Conservation (phyloP, 768 basidiomycete genomes). For the Amanita rimosa region DNA sequence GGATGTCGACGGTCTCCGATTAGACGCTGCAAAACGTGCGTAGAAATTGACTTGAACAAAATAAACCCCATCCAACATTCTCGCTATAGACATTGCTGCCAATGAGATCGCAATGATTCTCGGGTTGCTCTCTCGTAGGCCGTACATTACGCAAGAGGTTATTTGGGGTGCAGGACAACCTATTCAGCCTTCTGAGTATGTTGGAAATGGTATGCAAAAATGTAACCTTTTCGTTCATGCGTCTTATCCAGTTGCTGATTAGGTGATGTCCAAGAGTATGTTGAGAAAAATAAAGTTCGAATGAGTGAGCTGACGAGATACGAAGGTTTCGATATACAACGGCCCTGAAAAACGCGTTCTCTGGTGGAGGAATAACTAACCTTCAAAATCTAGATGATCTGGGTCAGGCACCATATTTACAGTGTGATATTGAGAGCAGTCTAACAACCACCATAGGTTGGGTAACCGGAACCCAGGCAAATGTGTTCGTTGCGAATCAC, state of each 20-base stretch:
- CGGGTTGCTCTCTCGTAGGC: slow-evolving; percentile 24
- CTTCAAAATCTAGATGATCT: slow-evolving; percentile 39
- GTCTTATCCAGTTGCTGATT: background rate
- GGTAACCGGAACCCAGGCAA: slow-evolving; percentile 40
- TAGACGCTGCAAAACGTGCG: slow-evolving; percentile 58
- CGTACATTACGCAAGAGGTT: slow-evolving; percentile 59
- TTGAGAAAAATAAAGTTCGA: background rate
- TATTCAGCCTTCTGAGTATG: slow-evolving; percentile 46
- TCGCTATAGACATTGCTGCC: slow-evolving; percentile 37
- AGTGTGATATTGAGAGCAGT: background rate
- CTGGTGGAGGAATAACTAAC: slow-evolving; percentile 34
- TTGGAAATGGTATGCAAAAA: slow-evolving; percentile 17
- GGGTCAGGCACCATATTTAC: slow-evolving; percentile 22
- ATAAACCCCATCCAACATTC: background rate
- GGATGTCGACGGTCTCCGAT: slow-evolving; percentile 49
- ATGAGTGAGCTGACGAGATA: background rate
- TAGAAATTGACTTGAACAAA: background rate
- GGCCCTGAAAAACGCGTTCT: slow-evolving; percentile 40
- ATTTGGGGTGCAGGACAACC: slow-evolving; percentile 42
- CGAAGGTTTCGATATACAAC: slow-evolving; percentile 48
- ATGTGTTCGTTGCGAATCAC: slow-evolving; percentile 60
- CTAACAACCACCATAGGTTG: slow-evolving; percentile 29
- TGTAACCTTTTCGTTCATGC: no score
- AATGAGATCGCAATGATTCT: slow-evolving; percentile 45
- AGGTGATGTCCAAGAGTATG: slow-evolving; percentile 55